Base-by-base conservation (phyloP, 2,329 filamentous ascomycete genomes). In the Blastomyces parvus region DNA sequence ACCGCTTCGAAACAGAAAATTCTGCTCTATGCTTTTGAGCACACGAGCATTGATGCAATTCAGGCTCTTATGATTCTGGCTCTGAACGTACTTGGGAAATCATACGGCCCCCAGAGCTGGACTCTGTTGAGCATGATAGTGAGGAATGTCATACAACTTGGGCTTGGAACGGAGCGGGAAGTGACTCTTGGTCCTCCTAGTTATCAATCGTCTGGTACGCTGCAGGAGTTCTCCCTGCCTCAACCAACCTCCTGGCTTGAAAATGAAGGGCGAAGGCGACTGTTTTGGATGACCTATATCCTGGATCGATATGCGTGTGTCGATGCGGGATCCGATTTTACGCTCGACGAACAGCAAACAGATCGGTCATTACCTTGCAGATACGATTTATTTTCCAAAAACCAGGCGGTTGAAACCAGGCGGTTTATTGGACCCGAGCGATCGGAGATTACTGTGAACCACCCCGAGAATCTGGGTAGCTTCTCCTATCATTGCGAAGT, bases 401-500 rank as follows among this genome's bases (percentile, higher is more conserved):
- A 80, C 40, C 70, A 79, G 0, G 77, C 78, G 0, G 78, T 80
- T 1, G 77, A 79, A 53, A 80, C 78, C 2, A 69, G 75, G 4
- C 72, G 72, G 0, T 69, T 75, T 50, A 27, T 67, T 67, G 3
- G 67, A 67, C 6, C 64, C 64, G 0, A 66, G 67, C 1, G 67
- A 67, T 11, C 74, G 71, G 62, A 61, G 22, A 50, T 62, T 33
- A 57, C 53, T 9, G 68, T 78, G 22, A 76, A 77, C 65, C 75
- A 73, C 36, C 72, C 76, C 0, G 78, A 79, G 60, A 79, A 79
- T 40, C 70, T 80, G 0, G 78, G 78, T 11, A 79, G 77, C 62
- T 80, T 80, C 63, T 77, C 78, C 0, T 78, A 80, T 17, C 78
- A 80, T 60, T 79, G 78, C 66, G 75, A 79, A 60, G 77, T 80